Conservation (phyloP, 2,329 filamentous ascomycete species). For the Chaetomium globosum region DNA sequence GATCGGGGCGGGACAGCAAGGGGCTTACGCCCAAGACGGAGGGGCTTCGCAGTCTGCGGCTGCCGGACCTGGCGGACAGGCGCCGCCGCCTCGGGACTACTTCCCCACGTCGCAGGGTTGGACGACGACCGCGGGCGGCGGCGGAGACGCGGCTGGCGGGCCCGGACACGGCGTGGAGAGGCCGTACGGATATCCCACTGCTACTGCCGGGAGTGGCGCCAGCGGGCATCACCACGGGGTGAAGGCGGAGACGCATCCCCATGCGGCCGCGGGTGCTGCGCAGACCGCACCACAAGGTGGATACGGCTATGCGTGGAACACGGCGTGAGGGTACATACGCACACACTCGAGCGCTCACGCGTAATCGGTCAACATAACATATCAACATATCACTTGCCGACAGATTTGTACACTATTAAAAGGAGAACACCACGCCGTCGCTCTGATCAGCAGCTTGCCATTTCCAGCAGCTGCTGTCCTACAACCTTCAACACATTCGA, state of each 20-base stretch:
- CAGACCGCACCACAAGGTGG: slow-evolving; percentile 28
- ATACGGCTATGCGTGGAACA: slow-evolving; percentile 60
- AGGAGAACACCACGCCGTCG: not conserved
- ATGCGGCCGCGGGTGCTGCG: not conserved
- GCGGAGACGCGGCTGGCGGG: not conserved
- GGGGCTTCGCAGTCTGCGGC: slow-evolving; percentile 10
- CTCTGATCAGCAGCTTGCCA: not conserved
- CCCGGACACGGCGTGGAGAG: slow-evolving; percentile 45
- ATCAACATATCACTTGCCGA: not conserved
- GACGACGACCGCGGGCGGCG: slow-evolving; percentile 55
- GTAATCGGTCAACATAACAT: no score
- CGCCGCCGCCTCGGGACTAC: slow-evolving; percentile 52
- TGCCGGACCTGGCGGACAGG: slow-evolving; percentile 31
- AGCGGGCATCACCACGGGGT: not conserved
- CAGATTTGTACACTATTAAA: not conserved
- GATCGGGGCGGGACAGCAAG: not conserved
- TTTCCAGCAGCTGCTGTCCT: not conserved
- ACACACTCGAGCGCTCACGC: not conserved
- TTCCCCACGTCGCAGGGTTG: slow-evolving; percentile 51
- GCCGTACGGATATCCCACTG: slow-evolving; percentile 51
- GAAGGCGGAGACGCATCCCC: slow-evolving; percentile 9
- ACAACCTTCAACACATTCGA: not conserved
- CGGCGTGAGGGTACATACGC: slow-evolving; percentile 43
- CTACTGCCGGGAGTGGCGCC: slow-evolving; percentile 10
- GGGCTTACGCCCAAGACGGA: slow-evolving; percentile 8